Base-by-base conservation (phyloP, 2,329 filamentous ascomycete species). In the Byssothecium circinans region DNA sequence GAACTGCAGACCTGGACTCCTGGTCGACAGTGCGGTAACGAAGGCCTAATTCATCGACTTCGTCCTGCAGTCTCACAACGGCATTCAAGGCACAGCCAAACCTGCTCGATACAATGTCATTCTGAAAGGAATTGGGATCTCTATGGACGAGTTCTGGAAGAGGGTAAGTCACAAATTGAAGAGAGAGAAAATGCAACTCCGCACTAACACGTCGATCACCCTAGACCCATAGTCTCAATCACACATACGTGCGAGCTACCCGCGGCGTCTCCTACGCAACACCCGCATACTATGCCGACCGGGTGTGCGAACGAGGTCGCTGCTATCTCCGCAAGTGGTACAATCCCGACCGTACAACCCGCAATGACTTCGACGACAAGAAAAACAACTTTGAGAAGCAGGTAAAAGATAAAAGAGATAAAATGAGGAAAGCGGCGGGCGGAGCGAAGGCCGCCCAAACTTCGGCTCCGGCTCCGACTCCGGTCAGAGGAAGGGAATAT, bases 1-100 rank as follows among this genome's bases (percentile, higher is more conserved):
- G 0, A 95, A 95, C 57, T 79, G 86, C 2, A 69, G 76, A 44
- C 84, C 83, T 25, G 91, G 91, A 15, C 95, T 89, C 0, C 80
- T 95, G 0, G 88, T 96, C 41, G 90, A 95, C 68, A 86, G 89
- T 25, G 88, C 87, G 19, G 81, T 95, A 41, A 94, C 89, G 0
- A 55, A 62, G 34, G 81, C 84, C 56, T 55, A 53, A 8, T 54
- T 61, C 30, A 92, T 87, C 82, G 89, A 95, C 63, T 95, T 95
- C 68, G 96, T 83, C 73, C 75, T 96, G 0, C 88, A 91, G 36
- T 85, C 91, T 0, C 91, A 96, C 64, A 78, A 81, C 8, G 88
- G 87, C 1, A 74, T 95, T 7, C 83, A 94, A 68, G 90, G 90
- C 1, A 96, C 91, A 0, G 88, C 89, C 0, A 81, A 88, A 0